Conservation (phyloP, 2,329 filamentous ascomycete genomes). For the Emericellopsis cladophorae region DNA sequence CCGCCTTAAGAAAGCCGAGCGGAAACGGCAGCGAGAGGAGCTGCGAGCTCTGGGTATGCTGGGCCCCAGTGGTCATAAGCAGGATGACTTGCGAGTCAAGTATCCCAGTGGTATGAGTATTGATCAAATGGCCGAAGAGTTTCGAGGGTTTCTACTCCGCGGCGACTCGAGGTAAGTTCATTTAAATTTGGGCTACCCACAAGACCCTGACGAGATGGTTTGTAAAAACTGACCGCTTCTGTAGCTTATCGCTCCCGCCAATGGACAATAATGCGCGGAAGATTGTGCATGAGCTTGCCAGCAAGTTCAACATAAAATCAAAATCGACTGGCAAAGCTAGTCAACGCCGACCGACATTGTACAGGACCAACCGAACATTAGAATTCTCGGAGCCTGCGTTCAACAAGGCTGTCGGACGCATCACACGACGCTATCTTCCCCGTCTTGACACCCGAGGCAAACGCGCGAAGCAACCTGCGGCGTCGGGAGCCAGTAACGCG, state of each 20-base stretch:
- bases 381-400: slow-evolving; percentile 46
- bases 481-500: slow-evolving; percentile 7
- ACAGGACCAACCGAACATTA: slow-evolving; percentile 57
- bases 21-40: slow-evolving; percentile 58
- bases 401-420: slow-evolving; percentile 28
- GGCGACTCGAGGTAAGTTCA: slow-evolving; percentile 45
- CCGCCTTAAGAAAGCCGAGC: slow-evolving; percentile 55
- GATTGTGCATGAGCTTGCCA: slow-evolving; percentile 66
- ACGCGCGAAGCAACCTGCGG: slow-evolving; percentile 7
- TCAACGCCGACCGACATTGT: slow-evolving; percentile 63
- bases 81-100: slow-evolving; percentile 51
- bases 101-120: slow-evolving; percentile 62
- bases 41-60: slow-evolving; percentile 54
- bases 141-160: slow-evolving; percentile 57
- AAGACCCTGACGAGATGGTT: slow-evolving; percentile 1
- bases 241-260: slow-evolving; percentile 62
- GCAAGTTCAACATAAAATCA: slow-evolving; percentile 65
- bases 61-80: slow-evolving; percentile 37
- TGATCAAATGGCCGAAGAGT: slow-evolving; percentile 58
- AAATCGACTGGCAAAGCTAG: slow-evolving; percentile 67
- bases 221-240: not conserved
- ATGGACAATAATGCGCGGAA: slow-evolving; percentile 73
- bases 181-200: not conserved
- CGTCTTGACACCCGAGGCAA: slow-evolving; percentile 26
- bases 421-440: slow-evolving; percentile 42